Base-by-base conservation (phyloP, 164 flowering plant genomes). In the Tetracentron sinense region DNA sequence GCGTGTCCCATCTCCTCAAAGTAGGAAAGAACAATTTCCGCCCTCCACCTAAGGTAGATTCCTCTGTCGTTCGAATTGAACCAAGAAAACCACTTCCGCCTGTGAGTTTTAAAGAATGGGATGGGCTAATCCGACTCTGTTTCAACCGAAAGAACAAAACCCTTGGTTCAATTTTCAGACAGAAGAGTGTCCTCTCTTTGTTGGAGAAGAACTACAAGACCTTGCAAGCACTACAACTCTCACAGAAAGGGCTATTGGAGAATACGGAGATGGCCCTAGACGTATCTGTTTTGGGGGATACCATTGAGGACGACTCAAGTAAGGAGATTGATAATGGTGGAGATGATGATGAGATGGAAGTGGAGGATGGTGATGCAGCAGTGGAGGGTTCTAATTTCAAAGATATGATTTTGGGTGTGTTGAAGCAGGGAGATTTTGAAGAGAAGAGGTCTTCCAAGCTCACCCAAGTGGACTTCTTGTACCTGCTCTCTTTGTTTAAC, bases 41-140 rank as follows among this genome's bases (percentile, higher is more conserved):
- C 57, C 97, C 97, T 23, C 97, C 96, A 7, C 97, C 95, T 0
- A 90, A 90, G 72, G 97, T 89, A 25, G 97, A 89, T 66, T 93
- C 97, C 5, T 93, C 97, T 29, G 97, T 90, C 0, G 97, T 93
- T 23, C 67, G 98, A 63, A 90, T 93, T 42, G 97, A 90, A 70
- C 97, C 98, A 0, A 73, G 92, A 68, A 90, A 80, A 55, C 96
- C 97, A 0, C 83, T 75, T 4, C 89, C 92, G 2, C 77, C 82
- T 2, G 87, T 84, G 21, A 86, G 79, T 55, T 79, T 82, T 22
- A 84, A 82, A 72, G 95, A 90, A 63, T 92, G 96, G 93, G 90
- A 92, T 75, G 96, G 96, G 1, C 38, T 33, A 4, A 33, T 8
- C 38, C 38, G 6, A 4, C 38, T 33, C 8, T 33, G 38, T 33